Evolutionary conservation across 495 filamentous ascomycete genomes (phyloP).

Genomic region (Oleoguttula mirabilis): DNA sequence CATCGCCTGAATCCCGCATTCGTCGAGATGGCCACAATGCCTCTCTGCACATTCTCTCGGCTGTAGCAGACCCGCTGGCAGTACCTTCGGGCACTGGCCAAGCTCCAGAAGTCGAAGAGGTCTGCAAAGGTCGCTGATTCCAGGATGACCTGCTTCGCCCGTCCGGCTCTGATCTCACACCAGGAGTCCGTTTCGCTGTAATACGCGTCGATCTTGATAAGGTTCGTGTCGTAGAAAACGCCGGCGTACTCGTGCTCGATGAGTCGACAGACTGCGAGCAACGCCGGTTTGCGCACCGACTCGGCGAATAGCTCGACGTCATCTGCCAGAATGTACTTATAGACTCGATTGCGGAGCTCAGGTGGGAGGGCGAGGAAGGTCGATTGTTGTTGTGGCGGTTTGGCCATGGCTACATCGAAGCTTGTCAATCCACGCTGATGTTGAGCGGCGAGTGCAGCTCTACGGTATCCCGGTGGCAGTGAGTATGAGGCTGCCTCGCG

Average conservation of each 20-base stretch:
- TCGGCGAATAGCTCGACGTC: neutral
- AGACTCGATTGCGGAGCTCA: neutral
- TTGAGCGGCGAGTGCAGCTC: no score
- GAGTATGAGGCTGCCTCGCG: no score
- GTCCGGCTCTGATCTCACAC: neutral
- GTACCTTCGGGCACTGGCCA: conserved; percentile 2
- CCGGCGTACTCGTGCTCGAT: neutral
- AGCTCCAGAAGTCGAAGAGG: conserved; percentile 3
- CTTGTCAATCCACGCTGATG: no score
- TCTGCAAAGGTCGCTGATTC: neutral
- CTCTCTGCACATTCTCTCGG: neutral
- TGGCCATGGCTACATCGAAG: no score
- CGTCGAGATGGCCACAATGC: conserved; percentile 1
- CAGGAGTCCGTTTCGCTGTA: conserved; percentile 6
- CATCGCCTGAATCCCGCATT: conserved; percentile 2
- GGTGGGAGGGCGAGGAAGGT: neutral
- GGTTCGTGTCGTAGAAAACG: conserved; percentile 2
- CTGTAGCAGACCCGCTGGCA: neutral
- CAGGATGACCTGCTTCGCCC: neutral
- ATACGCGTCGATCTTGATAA: conserved; percentile 4
- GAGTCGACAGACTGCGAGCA: neutral
- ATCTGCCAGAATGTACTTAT: neutral
- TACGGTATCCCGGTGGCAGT: no score
- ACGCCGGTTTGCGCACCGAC: neutral
- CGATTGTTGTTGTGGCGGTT: no score